phyloP scores from a whole-genome alignment of 148 eudicot genomes.

The Silene conica region DNA sequence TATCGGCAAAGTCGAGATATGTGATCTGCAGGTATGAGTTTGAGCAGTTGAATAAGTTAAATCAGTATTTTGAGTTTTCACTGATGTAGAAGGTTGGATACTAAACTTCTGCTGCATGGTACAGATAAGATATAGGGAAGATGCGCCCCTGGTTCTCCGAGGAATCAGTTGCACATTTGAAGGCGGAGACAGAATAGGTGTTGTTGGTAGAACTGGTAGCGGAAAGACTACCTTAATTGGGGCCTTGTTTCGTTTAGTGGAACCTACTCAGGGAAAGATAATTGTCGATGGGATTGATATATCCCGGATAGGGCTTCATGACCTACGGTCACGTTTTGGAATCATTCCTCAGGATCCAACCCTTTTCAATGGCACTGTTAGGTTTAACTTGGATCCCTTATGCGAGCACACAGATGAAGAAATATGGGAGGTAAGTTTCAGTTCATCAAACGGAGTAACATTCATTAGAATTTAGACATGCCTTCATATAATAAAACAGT shows the following conservation, averaged over 20 bases:
- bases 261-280: slow-evolving; percentile 59
- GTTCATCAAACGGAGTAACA: background rate
- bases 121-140: slow-evolving; percentile 70
- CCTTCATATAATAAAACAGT: background rate
- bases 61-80: background rate
- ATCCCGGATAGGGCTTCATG: slow-evolving; percentile 70
- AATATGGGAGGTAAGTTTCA: slow-evolving; percentile 69
- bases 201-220: slow-evolving; percentile 91
- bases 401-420: slow-evolving; percentile 53
- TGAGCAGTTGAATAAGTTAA: background rate
- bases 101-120: slow-evolving; percentile 4
- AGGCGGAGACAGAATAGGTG: slow-evolving; percentile 82
- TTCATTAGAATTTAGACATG: background rate
- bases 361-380: slow-evolving; percentile 76
- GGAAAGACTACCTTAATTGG: slow-evolving; percentile 83
- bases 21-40: slow-evolving; percentile 2
- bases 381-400: slow-evolving; percentile 79
- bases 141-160: slow-evolving; percentile 68
- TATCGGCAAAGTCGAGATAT: background rate
- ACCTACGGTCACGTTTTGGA: slow-evolving; percentile 73
- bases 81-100: background rate
- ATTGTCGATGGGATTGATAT: slow-evolving; percentile 77
- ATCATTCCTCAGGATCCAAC: slow-evolving; percentile 92
- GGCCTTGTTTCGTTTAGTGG: slow-evolving; percentile 80
- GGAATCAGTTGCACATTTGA: slow-evolving; percentile 79